Base-by-base conservation (phyloP, 1,284 basidiomycete species). In the Leccinum insolens region DNA sequence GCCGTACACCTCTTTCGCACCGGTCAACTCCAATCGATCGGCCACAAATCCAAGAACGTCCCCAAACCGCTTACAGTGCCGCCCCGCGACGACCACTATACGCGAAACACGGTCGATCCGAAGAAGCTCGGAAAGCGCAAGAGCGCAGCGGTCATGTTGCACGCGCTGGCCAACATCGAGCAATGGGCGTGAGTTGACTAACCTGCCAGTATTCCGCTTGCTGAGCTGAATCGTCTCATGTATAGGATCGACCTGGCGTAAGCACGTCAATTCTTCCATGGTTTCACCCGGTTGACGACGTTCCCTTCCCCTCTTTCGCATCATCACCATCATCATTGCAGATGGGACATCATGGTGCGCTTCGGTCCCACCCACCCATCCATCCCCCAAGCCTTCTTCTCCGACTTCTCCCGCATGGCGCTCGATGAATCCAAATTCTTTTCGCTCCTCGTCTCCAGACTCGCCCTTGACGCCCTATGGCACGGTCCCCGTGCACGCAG, bases 271-370 rank as follows among this genome's bases (percentile, higher is more conserved):
- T n/a, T 34, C 34, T 34, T 34, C 34, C 9, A 37, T 20, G n/a
- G 20, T 60, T 28, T 37, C 12, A 4, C 12, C 4, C 5, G 37
- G 12, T 5, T 39, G 37, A 39, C 20, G 7, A 28, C 25, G 15
- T 25, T 17, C 34, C 34, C 31, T 34, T 15, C 12, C 39, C 12
- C 9, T 34, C 59, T 3, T 31, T n/a, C 31, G 46, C 12, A 22
- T 15, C 22, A 14, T 15, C 12, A 12, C 9, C 31, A 34, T 34
- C 31, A 34, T 34, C 9, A 31, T 20, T 31, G 11, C 20, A 63
- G 62, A 28, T 63, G 46, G 62, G 62, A 63, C 22, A 63, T 63
- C 62, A 63, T 63, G 62, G 62, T 22, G 11, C 46, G 46, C 25
- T 63, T 63, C 20, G 62, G 46, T 9, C 34, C 34, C 34, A 1